Evolutionary conservation across 2,329 filamentous ascomycete species (phyloP), one percentile per base, ranked within the genome.

Genomic region (Fusarium odoratissimum): DNA sequence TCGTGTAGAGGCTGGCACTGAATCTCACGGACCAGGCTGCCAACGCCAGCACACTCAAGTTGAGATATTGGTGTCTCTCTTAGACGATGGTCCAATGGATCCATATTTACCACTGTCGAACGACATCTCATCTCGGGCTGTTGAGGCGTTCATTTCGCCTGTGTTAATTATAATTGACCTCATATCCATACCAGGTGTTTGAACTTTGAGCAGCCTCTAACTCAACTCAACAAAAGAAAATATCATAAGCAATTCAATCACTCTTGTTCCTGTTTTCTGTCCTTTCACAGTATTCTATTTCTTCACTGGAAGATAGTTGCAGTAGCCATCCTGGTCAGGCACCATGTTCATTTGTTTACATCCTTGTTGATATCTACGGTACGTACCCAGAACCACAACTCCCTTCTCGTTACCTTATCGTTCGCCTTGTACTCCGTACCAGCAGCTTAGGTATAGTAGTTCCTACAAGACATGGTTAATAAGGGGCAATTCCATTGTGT

Each of bases 61-160:
- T 41, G 30, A 57, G 66, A 51, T 69, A 64, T 46, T 54, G 67
- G 52, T 57, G 48, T 61, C 46, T 71, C 71, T 64, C 44, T 69
- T 63, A 54, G 46, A 69, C 67, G 75, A 66, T 62, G 73, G 75
- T 73, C 75, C 66, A 74, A 74, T 71, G 71, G 65, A 62, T 73
- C 75, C 74, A 76, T 76, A 66, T 76, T 71, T 74, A 54, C 41
- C 48, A 57, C 28, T 48, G 69, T 75, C 73, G 61, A 69, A 74
- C 75, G 64, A 76, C 66, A 49, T 37, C 62, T 75, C 73, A 67
- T 75, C 49, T 64, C 64, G 55, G 55, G 55, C 31, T 70, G 42
- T 52, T 64, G 33, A 56, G 45, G 35, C 60, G 38, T 63, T 61
- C 63, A 71, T 71, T 63, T 68, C 62, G 67, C 38, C 62, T 71